These are phyloP conservation scores for Pythium oligandrum DNA, from an alignment of 352 stramenopile species.

Conservation along the genomic window DNA sequence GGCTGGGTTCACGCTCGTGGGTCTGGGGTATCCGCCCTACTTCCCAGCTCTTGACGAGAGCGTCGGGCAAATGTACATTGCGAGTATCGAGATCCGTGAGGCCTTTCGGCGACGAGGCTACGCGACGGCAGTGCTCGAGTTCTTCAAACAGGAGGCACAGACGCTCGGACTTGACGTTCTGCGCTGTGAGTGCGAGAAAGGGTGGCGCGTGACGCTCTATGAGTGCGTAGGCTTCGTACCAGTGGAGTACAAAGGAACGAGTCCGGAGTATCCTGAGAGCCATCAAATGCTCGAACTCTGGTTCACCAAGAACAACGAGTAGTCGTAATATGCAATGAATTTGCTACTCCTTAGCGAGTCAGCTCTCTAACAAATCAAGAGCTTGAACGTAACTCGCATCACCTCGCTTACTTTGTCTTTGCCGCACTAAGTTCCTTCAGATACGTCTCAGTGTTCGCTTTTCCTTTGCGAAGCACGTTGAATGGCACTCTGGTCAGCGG, in stretches of 20 bases:
- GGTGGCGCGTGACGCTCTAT: slow-evolving; percentile 23
- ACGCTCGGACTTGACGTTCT: slow-evolving; percentile 11
- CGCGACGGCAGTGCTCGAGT: slow-evolving; percentile 15
- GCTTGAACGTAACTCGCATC: too few species aligned
- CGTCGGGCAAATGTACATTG: slow-evolving; percentile 25
- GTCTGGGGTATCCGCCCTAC: slow-evolving; percentile 27
- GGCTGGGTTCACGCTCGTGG: slow-evolving; percentile 10
- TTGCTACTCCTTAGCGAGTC: too few species aligned
- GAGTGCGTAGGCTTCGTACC: slow-evolving; percentile 14
- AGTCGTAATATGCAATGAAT: neutral
- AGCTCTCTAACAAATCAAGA: too few species aligned
- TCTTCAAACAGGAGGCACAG: slow-evolving; percentile 13
- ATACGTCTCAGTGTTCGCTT: too few species aligned
- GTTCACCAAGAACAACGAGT: slow-evolving; percentile 10
- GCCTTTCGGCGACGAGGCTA: slow-evolving; percentile 18
- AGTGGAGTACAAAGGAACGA: slow-evolving; percentile 25
- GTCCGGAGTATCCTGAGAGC: slow-evolving; percentile 22
- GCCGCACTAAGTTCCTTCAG: too few species aligned
- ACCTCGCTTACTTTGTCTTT: too few species aligned
- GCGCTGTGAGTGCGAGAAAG: slow-evolving; percentile 29
- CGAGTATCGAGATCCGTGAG: slow-evolving; percentile 16
- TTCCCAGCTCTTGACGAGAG: slow-evolving; percentile 19
- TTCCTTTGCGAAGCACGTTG: too few species aligned
- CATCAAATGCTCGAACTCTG: slow-evolving; percentile 41
- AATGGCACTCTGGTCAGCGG: too few species aligned